Evolutionary conservation across 176 grass and related monocot species (phyloP).

Genomic region (Pharus latifolius): DNA sequence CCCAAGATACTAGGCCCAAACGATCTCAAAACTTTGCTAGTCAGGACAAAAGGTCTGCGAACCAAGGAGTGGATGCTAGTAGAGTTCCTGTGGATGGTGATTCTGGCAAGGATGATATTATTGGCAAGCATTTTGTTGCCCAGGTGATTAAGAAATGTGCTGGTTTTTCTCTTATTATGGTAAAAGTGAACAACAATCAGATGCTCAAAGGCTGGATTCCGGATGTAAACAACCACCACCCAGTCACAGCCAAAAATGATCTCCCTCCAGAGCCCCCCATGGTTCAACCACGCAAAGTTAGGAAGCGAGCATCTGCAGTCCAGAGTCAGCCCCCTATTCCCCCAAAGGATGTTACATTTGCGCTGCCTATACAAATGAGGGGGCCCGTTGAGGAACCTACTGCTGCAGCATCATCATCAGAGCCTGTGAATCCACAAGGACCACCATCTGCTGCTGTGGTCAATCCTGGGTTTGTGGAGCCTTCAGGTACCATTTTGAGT

Average conservation of each 20-base stretch:
- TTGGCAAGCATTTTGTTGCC: conserved; percentile 40
- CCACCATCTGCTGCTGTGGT: too few relatives aligned
- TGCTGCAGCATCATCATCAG: conserved; percentile 9
- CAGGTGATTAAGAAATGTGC: conserved; percentile 26
- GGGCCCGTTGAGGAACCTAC: conserved; percentile 29
- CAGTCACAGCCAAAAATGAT: conserved; percentile 27
- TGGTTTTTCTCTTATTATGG: conserved; percentile 41
- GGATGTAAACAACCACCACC: conserved; percentile 25
- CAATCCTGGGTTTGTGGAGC: conserved; percentile 21
- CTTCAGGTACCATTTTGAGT: too few relatives aligned
- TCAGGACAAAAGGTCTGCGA: not conserved
- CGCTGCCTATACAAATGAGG: conserved; percentile 51
- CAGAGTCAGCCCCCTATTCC: conserved; percentile 20
- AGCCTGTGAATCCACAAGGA: conserved; percentile 4
- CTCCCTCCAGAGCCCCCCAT: conserved; percentile 34
- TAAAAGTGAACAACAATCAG: conserved; percentile 40
- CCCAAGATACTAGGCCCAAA: not conserved
- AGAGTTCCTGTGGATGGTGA: not conserved
- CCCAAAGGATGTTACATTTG: conserved; percentile 41
- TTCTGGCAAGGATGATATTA: conserved; percentile 19
- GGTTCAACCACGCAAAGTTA: conserved; percentile 21
- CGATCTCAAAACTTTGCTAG: conserved; percentile 6
- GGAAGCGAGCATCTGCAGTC: conserved; percentile 26
- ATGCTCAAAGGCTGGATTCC: conserved; percentile 50
- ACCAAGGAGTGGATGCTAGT: not conserved